These are phyloP conservation scores for Tremella yokohamensis DNA, from an alignment of 768 basidiomycete species.

Conservation along the genomic window DNA sequence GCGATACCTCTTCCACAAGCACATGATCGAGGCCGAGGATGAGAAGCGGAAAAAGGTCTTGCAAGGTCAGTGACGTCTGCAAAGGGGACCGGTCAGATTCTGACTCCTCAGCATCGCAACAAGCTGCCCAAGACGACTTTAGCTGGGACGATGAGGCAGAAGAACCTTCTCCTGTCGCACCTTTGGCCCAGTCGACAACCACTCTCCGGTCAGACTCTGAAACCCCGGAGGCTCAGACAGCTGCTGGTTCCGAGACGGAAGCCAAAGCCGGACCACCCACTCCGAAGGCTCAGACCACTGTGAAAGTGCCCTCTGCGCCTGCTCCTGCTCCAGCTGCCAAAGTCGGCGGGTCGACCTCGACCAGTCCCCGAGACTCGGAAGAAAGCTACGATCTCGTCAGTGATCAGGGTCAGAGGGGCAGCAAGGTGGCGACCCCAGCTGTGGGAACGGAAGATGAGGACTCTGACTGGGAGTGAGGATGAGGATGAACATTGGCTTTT, in stretches of 20 bases:
- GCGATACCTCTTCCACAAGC: constrained; percentile 49
- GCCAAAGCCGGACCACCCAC: not conserved
- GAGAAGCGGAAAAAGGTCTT: constrained; percentile 43
- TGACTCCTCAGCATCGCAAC: constrained; percentile 26
- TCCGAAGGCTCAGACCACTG: not conserved
- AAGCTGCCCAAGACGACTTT: constrained; percentile 43
- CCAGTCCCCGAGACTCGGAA: constrained; percentile 44
- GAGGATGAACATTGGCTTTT: too few species aligned
- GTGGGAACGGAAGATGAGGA: constrained; percentile 37
- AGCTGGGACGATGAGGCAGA: constrained; percentile 49
- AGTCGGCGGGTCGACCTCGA: constrained; percentile 20
- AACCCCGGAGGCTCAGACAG: not conserved
- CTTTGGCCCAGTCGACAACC: not conserved
- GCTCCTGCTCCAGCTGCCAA: constrained; percentile 5
- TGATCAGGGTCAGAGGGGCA: constrained; percentile 26
- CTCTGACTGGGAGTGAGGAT: constrained; percentile 48
- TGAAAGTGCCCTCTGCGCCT: not conserved
- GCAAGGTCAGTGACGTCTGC: constrained; percentile 29
- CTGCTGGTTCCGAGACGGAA: not conserved
- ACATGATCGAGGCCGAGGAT: constrained; percentile 47
- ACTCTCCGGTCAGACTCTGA: not conserved
- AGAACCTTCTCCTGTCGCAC: constrained; percentile 15
- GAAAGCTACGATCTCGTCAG: constrained; percentile 49
- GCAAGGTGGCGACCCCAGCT: constrained; percentile 7
- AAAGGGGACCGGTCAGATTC: not conserved